phyloP scores from a whole-genome alignment of 352 stramenopile species.

The Phytophthora palmivora region DNA sequence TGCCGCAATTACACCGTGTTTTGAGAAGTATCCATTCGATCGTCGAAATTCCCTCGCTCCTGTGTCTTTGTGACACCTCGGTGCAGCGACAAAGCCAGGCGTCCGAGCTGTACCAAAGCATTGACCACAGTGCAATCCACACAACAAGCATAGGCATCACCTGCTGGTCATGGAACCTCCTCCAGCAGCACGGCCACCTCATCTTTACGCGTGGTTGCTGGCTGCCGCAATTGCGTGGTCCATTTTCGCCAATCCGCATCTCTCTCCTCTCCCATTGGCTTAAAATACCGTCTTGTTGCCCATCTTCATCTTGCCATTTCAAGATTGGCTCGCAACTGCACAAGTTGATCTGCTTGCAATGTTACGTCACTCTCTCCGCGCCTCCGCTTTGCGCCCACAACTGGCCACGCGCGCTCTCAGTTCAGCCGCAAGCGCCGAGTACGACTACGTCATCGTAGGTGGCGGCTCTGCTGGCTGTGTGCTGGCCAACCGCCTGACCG shows the following conservation, averaged over 20 bases:
- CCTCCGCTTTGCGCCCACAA: not conserved
- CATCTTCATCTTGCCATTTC: constrained; percentile 3
- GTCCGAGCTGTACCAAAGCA: not conserved
- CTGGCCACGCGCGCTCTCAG: constrained; percentile 29
- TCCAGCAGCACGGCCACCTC: not conserved
- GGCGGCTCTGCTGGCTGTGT: constrained; percentile 91
- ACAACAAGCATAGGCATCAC: constrained; percentile 8
- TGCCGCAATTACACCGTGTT: not conserved
- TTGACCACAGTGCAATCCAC: constrained; percentile 3
- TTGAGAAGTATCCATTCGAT: not conserved
- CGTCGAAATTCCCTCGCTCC: constrained; percentile 1
- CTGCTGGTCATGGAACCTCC: constrained; percentile 12
- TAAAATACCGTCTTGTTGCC: constrained; percentile 7
- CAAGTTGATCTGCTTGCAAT: constrained; percentile 33
- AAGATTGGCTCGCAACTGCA: constrained; percentile 29
- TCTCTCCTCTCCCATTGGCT: constrained; percentile 4
- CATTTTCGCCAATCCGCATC: constrained; percentile 21
- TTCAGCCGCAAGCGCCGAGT: constrained; percentile 40
- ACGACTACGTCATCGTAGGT: constrained; percentile 95
- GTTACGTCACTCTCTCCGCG: constrained; percentile 33
- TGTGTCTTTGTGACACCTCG: constrained; percentile 7
- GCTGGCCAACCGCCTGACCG: constrained; percentile 89
- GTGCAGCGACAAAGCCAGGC: not conserved
- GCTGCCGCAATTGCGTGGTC: constrained; percentile 14
- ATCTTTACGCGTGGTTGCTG: constrained; percentile 20